Evolutionary conservation across 257 asterid genomes (phyloP), one percentile per base, ranked within the genome.

Genomic region (Nicotiana attenuata): DNA sequence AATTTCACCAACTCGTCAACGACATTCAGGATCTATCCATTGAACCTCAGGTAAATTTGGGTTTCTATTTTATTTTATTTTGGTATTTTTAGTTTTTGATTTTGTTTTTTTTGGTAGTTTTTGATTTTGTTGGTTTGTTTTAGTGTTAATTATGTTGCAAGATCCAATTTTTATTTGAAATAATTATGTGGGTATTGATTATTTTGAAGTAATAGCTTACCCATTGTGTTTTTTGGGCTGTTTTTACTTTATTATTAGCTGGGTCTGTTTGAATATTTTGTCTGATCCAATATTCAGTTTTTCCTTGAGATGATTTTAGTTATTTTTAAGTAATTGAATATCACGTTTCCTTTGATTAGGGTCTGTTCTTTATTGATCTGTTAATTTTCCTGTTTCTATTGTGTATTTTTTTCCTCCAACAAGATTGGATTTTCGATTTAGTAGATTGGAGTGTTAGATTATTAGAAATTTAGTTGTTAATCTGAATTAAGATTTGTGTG

Each of bases 31-130:
- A 85, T 85, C 90, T 91, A 81, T 67, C 86, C 19, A 83, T 86
- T 81, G 78, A 84, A 63, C 77, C 82, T 68, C 89, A 88, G 97
- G 97, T 93, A 65, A 56, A 24, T 77, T 35, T 35, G 31, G 14
- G 53, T 60, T 22, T 64, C 16, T 14, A 6, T 71, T 47, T 60
- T 20, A 2, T 7, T 16, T 71, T 73, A 4, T 10, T 50, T 50
- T 13, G 17, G 56, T 13, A 50, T 22, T 47, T 22, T 8, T 47
- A 6, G 11, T 0, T 47, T 1, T 29, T 28, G 20, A 10, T 13
- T 28, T 64, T 28, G 17, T 64, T 26, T n/a, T n/a, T n/a, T n/a
- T n/a, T n/a, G n/a, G n/a, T 47, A 6, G 11, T 0, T 47, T 1
- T 29, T 28, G 20, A 10, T 13, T 28, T 64, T 28, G 17, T 64